Base-by-base conservation (phyloP, 176 grass and related monocot genomes). In the Tillandsia leiboldiana region DNA sequence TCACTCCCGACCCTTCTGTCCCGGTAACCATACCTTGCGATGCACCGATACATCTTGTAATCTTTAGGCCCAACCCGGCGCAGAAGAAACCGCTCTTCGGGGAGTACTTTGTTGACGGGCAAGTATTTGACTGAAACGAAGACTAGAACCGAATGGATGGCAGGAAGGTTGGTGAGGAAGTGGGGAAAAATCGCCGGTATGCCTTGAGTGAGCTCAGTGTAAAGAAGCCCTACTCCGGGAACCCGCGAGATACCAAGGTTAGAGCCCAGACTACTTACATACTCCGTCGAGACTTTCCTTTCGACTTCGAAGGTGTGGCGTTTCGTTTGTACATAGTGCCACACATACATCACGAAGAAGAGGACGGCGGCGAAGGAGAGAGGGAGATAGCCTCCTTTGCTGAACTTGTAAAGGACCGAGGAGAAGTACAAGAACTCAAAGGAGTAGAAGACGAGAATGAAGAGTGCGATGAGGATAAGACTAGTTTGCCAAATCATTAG, bases 111-210 rank as follows among this genome's bases (percentile, higher is more conserved):
- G 48, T 83, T 83, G 47, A 90, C 71, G 0, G 84, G 84, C 49
- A 96, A 72, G 67, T 88, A 78, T 77, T 96, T 96, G 62, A 96
- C 88, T 0, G 91, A 96, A 29, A 96, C 77, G 68, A 96, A 83
- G 12, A 85, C 14, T 24, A 96, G 71, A 66, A 96, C 4, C 8
- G 82, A 61, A 76, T 96, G 91, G 6, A 96, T 73, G 4, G 84
- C 89, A 0, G 84, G 87, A 50, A 96, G 79, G 26, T 88, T 91
- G 51, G 51, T 59, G 61, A 96, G 66, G 17, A 96, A 72, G 20
- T 79, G 84, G 0, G 82, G 79, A 73, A 96, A 87, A 11, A 91
- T 81, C 0, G 91, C 78, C 0, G 87, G 87, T 26, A 96, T 91
- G 1, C 91, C 91, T 72, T 78, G 91, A 15, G 88, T 80, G 9